These are phyloP conservation scores for Lactifluus rugatus DNA, from an alignment of 768 basidiomycete species.

Conservation along the genomic window DNA sequence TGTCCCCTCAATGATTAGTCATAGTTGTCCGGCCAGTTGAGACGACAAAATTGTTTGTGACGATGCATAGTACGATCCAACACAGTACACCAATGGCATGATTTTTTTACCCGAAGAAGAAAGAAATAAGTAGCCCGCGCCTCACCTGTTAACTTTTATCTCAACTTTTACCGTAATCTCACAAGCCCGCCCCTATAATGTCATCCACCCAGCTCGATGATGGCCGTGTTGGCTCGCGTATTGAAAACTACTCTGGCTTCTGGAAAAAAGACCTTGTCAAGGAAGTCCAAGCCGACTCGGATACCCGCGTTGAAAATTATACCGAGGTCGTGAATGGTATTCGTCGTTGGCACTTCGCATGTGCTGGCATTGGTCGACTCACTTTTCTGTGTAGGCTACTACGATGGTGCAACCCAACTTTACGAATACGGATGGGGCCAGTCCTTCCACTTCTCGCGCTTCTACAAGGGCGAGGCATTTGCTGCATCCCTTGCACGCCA, in stretches of 20 bases:
- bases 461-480: slow-evolving; percentile 85
- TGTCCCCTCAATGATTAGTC: too few relatives aligned
- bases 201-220: slow-evolving; percentile 22
- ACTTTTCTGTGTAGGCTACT: slow-evolving; percentile 57
- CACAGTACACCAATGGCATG: too few relatives aligned
- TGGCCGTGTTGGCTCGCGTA: slow-evolving; percentile 43
- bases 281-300: slow-evolving; percentile 56
- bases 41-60: too few relatives aligned
- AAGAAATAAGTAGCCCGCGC: too few relatives aligned
- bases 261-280: slow-evolving; percentile 78
- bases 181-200: background rate
- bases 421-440: slow-evolving; percentile 92
- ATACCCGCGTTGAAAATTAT: slow-evolving; percentile 71
- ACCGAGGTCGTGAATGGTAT: slow-evolving; percentile 89
- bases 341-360: slow-evolving; percentile 19
- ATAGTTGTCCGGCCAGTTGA: too few relatives aligned
- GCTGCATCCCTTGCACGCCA: slow-evolving; percentile 77
- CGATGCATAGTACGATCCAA: too few relatives aligned
- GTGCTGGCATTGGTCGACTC: background rate
- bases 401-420: slow-evolving; percentile 90
- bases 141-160: too few relatives aligned
- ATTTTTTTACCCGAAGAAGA: too few relatives aligned
- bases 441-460: slow-evolving; percentile 95
- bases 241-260: slow-evolving; percentile 80
- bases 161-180: background rate